phyloP scores from a whole-genome alignment of 176 grass and related monocot species.

The Eleusine indica region DNA sequence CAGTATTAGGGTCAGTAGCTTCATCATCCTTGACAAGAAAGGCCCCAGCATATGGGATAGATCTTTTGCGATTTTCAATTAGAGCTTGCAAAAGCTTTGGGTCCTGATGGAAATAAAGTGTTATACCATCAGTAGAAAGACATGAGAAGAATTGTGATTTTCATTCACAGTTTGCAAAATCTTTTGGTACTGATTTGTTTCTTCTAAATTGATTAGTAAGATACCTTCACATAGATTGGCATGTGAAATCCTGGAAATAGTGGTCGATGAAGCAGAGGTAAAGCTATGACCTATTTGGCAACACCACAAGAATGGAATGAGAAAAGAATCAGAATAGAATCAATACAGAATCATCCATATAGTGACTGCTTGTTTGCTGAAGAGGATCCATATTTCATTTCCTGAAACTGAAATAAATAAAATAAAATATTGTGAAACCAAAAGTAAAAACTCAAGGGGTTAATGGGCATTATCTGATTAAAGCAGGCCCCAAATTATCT shows the following conservation, averaged over 20 bases:
- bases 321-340: conserved; percentile 6
- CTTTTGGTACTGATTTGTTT: background rate
- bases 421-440: background rate
- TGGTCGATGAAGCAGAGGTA: conserved; percentile 91
- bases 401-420: background rate
- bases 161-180: no score
- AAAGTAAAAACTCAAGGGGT: background rate
- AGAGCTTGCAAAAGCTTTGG: conserved; percentile 74
- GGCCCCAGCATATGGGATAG: conserved; percentile 71
- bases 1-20: conserved; percentile 62
- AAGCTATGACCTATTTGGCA: conserved; percentile 75
- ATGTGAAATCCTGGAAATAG: conserved; percentile 98
- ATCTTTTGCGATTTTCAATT: conserved; percentile 87
- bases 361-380: background rate
- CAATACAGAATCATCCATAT: conserved; percentile 10
- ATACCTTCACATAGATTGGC: conserved; percentile 92
- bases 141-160: background rate
- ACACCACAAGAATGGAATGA: conserved; percentile 26
- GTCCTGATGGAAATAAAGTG: conserved; percentile 53
- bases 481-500: background rate
- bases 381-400: background rate
- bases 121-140: conserved; percentile 7
- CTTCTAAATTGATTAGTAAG: conserved; percentile 2
- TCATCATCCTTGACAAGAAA: conserved; percentile 97
- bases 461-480: background rate